A percentile compares a stretch with the other conserved stretches of the same genome.
These are phyloP conservation scores for Phytophthora tentaculata DNA, from an alignment of 352 stramenopile genomes.

Conservation along the genomic window DNA sequence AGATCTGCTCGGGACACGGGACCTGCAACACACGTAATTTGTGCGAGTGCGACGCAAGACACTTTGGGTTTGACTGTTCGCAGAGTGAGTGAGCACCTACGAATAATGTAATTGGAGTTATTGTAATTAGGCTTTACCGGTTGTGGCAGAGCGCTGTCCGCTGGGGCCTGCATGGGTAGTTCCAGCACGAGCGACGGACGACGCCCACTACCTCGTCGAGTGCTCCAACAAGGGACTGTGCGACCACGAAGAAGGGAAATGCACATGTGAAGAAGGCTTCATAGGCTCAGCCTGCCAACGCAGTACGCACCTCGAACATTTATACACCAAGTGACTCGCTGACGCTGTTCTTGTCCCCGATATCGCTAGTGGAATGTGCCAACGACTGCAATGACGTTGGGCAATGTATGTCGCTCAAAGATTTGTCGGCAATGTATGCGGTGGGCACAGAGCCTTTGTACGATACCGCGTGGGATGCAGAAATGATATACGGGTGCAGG, in stretches of 20 bases:
- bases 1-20: conserved; percentile 68
- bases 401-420: conserved; percentile 70
- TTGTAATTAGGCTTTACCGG: not conserved
- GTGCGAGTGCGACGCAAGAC: conserved; percentile 60
- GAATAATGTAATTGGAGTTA: not conserved
- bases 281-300: conserved; percentile 73
- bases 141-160: conserved; percentile 47
- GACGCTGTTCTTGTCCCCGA: not conserved
- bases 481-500: conserved; percentile 89
- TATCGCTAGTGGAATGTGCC: conserved; percentile 54
- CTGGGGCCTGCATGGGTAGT: conserved; percentile 64
- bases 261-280: conserved; percentile 72
- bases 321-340: not conserved
- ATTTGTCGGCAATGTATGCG: conserved; percentile 53
- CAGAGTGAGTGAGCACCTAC: conserved; percentile 42
- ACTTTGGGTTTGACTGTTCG: conserved; percentile 69
- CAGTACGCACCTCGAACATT: conserved; percentile 38
- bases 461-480: conserved; percentile 60
- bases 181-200: conserved; percentile 50
- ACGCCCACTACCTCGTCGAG: conserved; percentile 71
- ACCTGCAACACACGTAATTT: conserved; percentile 52
- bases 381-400: conserved; percentile 51
- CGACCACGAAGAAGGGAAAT: conserved; percentile 55
- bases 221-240: conserved; percentile 84
- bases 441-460: conserved; percentile 64